phyloP scores from a whole-genome alignment of 2,329 filamentous ascomycete genomes.

The Aaosphaeria arxii region DNA sequence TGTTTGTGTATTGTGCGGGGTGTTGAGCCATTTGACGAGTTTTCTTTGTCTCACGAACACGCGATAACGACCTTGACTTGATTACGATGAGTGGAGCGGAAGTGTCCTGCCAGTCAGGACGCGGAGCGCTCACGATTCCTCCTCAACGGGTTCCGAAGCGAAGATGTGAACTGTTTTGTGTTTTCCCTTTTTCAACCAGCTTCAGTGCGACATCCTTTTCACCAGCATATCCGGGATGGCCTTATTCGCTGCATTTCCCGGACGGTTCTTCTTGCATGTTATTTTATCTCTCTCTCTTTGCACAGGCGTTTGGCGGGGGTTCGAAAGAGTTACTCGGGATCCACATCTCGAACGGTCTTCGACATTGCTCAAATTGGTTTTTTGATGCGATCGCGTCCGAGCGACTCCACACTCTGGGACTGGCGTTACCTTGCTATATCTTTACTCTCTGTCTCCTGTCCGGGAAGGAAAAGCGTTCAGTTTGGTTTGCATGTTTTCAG shows the following conservation, averaged over 20 bases:
- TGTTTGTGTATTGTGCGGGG: not conserved
- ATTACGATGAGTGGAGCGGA: conserved; percentile 33
- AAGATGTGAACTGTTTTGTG: conserved; percentile 19
- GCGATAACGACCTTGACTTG: conserved; percentile 31
- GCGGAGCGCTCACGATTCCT: conserved; percentile 34
- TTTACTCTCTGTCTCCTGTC: conserved; percentile 7
- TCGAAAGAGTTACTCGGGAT: conserved; percentile 16
- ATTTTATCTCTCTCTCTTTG: conserved; percentile 7
- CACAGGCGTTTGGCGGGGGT: conserved; percentile 19
- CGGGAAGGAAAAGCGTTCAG: conserved; percentile 30
- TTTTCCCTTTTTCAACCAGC: conserved; percentile 8
- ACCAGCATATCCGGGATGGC: conserved; percentile 28
- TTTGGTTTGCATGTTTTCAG: conserved; percentile 29
- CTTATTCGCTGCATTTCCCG: conserved; percentile 31
- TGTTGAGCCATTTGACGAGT: conserved; percentile 13
- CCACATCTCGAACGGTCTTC: conserved; percentile 14
- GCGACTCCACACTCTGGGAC: conserved; percentile 24
- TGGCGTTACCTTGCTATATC: conserved; percentile 19
- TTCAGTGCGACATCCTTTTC: conserved; percentile 8
- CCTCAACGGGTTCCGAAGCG: conserved; percentile 26
- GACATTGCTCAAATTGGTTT: conserved; percentile 27
- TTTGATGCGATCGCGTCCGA: conserved; percentile 25
- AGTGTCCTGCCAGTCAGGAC: conserved; percentile 11
- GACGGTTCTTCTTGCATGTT: conserved; percentile 28
- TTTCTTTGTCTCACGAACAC: conserved; percentile 35